phyloP scores from a whole-genome alignment of 345 rosid species.

The Durio zibethinus region DNA sequence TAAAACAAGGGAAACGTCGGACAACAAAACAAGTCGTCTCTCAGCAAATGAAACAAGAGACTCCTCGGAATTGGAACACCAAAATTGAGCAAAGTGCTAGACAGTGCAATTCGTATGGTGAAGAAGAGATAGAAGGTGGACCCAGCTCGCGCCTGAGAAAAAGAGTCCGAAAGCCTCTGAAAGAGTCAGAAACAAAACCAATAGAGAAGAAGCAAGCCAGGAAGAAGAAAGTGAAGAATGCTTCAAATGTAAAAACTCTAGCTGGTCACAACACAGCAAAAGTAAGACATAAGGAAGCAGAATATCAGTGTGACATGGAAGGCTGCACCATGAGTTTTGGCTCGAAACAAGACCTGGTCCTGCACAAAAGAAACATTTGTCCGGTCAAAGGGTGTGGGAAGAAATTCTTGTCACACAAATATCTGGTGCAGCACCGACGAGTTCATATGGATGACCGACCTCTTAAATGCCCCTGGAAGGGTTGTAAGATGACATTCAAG shows the following conservation, averaged over 20 bases:
- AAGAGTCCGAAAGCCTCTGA: conserved; percentile 46
- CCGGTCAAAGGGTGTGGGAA: conserved; percentile 94
- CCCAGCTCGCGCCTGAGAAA: conserved; percentile 77
- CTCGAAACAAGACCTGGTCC: conserved; percentile 56
- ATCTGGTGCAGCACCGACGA: conserved; percentile 86
- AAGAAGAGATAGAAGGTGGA: conserved; percentile 55
- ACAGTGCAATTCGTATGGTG: conserved; percentile 23
- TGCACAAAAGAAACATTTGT: conserved; percentile 80
- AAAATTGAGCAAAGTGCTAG: conserved; percentile 30
- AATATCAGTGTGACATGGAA: conserved; percentile 76
- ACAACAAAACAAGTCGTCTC: neutral
- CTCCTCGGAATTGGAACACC: conserved; percentile 24
- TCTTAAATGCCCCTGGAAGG: conserved; percentile 99
- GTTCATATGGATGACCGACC: conserved; percentile 92
- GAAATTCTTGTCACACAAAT: conserved; percentile 92
- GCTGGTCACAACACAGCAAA: conserved; percentile 34
- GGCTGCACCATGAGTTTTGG: conserved; percentile 88
- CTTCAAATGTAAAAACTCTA: conserved; percentile 27
- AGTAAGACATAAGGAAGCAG: conserved; percentile 50
- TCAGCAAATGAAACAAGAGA: conserved; percentile 35
- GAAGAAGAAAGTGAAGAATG: conserved; percentile 44
- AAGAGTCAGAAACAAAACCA: conserved; percentile 31
- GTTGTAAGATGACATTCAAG: conserved; percentile 96
- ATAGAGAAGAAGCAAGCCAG: conserved; percentile 46
- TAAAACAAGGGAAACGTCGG: conserved; percentile 4